Conservation (phyloP, 345 rosid species). For the Trapa incisa region DNA sequence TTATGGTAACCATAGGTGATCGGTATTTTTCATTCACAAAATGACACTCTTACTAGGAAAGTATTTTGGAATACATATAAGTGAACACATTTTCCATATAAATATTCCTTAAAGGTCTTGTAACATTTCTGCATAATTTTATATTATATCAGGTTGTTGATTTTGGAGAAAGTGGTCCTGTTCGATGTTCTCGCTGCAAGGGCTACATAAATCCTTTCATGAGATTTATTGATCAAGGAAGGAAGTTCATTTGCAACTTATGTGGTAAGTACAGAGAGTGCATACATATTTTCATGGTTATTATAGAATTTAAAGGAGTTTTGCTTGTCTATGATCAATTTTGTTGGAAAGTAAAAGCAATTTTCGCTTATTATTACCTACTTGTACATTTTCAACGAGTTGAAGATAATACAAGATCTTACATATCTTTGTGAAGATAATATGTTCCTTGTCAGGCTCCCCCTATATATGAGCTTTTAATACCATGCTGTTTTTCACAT, state of each 20-base stretch:
- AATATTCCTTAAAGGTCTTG: too few relatives aligned
- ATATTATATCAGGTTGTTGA: constrained; percentile 56
- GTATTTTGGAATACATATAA: neutral
- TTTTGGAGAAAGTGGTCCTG: constrained; percentile 87
- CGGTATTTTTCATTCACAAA: neutral
- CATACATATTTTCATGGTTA: neutral
- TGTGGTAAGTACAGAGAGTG: constrained; percentile 22
- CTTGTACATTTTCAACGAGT: neutral
- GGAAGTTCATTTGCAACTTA: constrained; percentile 73
- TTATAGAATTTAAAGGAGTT: neutral
- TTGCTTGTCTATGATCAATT: neutral
- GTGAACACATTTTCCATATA: neutral
- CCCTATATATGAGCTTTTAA: neutral
- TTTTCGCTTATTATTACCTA: neutral
- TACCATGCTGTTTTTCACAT: neutral
- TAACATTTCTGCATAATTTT: neutral
- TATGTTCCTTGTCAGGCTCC: neutral
- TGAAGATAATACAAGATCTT: neutral
- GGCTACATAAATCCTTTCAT: constrained; percentile 89
- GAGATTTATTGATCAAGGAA: constrained; percentile 89
- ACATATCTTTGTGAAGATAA: neutral
- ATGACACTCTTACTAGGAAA: neutral
- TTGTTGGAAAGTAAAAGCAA: neutral
- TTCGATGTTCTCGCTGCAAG: constrained; percentile 90
- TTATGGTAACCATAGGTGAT: neutral